Evolutionary conservation across 2,329 filamentous ascomycete genomes (phyloP).

Genomic region (Eutypella sp.): DNA sequence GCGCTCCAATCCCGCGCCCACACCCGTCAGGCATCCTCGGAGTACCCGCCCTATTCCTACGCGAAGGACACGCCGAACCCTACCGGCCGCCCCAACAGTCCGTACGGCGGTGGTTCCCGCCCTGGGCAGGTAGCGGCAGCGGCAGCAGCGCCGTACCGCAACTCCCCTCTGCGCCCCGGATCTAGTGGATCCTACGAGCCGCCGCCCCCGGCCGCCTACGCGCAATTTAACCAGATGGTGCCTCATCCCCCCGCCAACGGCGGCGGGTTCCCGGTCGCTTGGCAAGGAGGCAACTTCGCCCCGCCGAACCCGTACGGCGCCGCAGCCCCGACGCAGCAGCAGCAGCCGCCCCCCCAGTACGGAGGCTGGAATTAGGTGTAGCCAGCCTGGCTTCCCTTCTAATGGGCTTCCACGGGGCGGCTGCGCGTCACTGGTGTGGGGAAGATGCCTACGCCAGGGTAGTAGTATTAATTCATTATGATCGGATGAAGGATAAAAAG

Average conservation of each 20-base stretch:
- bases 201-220: slow-evolving; percentile 31
- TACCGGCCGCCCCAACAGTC: slow-evolving; percentile 39
- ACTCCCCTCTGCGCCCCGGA: slow-evolving; percentile 47
- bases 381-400: neutral
- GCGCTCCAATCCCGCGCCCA: slow-evolving; percentile 28
- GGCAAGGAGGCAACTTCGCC: slow-evolving; percentile 17
- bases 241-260: slow-evolving; percentile 13
- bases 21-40: slow-evolving; percentile 37
- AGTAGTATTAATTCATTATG: no score
- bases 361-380: slow-evolving; percentile 9
- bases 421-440: no score
- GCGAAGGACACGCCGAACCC: slow-evolving; percentile 22
- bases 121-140: slow-evolving; percentile 34
- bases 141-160: slow-evolving; percentile 41
- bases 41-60: slow-evolving; percentile 30
- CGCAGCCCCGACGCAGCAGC: slow-evolving; percentile 5
- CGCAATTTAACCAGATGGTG: slow-evolving; percentile 22
- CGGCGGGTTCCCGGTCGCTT: slow-evolving; percentile 14
- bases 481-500: no score
- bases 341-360: slow-evolving; percentile 10
- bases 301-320: slow-evolving; percentile 9
- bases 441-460: no score
- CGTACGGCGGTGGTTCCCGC: slow-evolving; percentile 35
- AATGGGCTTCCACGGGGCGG: neutral
- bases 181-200: slow-evolving; percentile 40